phyloP scores from a whole-genome alignment of 768 basidiomycete genomes.

The Trametes cingulata region DNA sequence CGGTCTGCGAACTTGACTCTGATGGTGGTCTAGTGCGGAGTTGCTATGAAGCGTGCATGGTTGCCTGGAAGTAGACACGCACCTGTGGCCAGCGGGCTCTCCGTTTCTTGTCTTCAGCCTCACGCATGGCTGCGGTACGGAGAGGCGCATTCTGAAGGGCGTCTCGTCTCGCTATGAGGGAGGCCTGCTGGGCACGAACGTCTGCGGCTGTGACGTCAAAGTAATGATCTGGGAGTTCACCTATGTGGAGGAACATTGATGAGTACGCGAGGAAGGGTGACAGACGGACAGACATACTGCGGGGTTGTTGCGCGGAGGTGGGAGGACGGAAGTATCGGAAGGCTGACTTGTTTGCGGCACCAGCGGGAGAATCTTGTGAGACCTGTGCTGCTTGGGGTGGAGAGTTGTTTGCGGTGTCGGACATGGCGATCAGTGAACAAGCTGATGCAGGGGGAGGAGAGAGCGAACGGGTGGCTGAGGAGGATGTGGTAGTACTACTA shows the following conservation, averaged over 20 bases:
- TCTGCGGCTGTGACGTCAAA: conserved; percentile 74
- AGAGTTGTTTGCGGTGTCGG: background rate
- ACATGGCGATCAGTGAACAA: background rate
- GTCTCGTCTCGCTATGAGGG: conserved; percentile 59
- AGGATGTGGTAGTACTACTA: too few species aligned
- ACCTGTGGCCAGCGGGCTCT: conserved; percentile 75
- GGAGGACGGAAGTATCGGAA: conserved; percentile 28
- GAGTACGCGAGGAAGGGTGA: too few species aligned
- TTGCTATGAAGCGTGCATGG: background rate
- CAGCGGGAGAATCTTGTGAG: background rate
- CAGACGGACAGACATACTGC: conserved; percentile 16
- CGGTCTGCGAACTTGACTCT: conserved; percentile 81
- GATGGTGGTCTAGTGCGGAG: conserved; percentile 65
- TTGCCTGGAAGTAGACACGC: conserved; percentile 22
- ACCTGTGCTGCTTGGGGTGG: background rate
- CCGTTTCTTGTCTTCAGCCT: conserved; percentile 60
- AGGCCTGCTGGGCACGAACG: conserved; percentile 64
- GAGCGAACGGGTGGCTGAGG: background rate
- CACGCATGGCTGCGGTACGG: conserved; percentile 61
- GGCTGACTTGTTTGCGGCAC: background rate
- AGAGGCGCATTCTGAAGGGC: conserved; percentile 71
- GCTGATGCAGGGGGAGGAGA: background rate
- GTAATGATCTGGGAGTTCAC: conserved; percentile 67
- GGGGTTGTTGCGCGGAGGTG: conserved; percentile 15
- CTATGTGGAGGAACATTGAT: too few species aligned